Base-by-base conservation (phyloP, 805 yeast species). In the Candida vaughaniae region DNA sequence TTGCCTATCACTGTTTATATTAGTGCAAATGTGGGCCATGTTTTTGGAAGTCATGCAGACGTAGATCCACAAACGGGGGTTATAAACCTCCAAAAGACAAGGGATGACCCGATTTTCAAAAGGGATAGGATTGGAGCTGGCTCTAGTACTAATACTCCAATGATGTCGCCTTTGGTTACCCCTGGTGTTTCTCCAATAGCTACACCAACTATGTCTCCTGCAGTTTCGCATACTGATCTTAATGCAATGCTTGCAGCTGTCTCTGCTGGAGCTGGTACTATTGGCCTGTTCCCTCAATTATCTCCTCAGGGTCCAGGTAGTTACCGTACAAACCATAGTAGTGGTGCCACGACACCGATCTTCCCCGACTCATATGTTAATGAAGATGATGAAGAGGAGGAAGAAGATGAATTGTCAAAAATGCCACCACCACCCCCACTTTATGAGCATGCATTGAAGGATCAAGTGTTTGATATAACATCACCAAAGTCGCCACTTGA, bases 1-100 rank as follows among this genome's bases (percentile, higher is more conserved):
- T 52, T 76, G 29, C 81, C 81, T 0, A 53, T 76, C 1, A 47
- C 49, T 23, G 49, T 75, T 3, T 73, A 68, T 41, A 51, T 74
- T 12, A 65, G 71, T 36, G 62, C 73, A 3, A 59, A 60, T 31
- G 53, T 52, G 1, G 73, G 73, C 2, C 55, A 54, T 33, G 66
- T 60, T 5, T 45, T 50, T n/a, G 66, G 70, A 1, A 46, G 48
- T 14, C 66, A 62, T 37, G 58, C 45, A 41, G 64, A 57, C 12
- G 44, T 63, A 2, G 69, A 66, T 18, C 45, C 48, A 6, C 26
- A 29, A 9, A 48, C 52, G 23, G 66, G 65, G 10, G 29, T 46
- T 2, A 52, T 64, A 38, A 38, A 47, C 12, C 39, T 45, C n/a
- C 52, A 51, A 22, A 43, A 45, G 14, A 35, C 37, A 15, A 42